Evolutionary conservation across 2,329 filamentous ascomycete genomes (phyloP).

Genomic region (Epichloe uncinata): DNA sequence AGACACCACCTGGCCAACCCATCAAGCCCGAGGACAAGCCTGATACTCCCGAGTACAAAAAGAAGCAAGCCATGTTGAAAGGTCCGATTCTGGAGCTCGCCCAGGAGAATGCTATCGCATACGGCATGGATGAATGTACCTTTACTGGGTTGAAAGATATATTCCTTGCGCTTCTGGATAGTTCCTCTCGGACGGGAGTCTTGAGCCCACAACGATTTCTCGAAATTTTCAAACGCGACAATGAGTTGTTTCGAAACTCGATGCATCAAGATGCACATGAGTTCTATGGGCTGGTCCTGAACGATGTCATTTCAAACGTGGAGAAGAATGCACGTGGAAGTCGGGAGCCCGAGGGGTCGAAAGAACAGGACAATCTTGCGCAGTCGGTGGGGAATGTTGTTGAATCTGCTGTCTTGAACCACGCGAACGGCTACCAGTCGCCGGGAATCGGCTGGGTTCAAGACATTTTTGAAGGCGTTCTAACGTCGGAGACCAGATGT

Average conservation of each 20-base stretch:
- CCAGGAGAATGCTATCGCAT: constrained; percentile 63
- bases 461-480: constrained; percentile 85
- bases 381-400: constrained; percentile 34
- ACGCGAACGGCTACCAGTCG: constrained; percentile 33
- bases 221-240: constrained; percentile 84
- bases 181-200: constrained; percentile 71
- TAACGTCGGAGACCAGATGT: constrained; percentile 94
- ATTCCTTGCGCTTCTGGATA: constrained; percentile 78
- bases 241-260: constrained; percentile 92
- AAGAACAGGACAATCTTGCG: constrained; percentile 29
- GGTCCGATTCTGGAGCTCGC: constrained; percentile 79
- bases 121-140: constrained; percentile 88
- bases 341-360: constrained; percentile 33
- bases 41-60: constrained; percentile 93
- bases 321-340: constrained; percentile 68
- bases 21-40: constrained; percentile 79
- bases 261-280: constrained; percentile 99
- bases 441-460: constrained; percentile 81
- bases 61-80: constrained; percentile 82
- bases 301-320: constrained; percentile 88
- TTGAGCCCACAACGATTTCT: constrained; percentile 86
- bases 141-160: constrained; percentile 95
- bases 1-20: constrained; percentile 39
- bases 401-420: constrained; percentile 20
- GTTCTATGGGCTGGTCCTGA: constrained; percentile 88